Evolutionary conservation across 371 early-diverging fungal genomes (phyloP), one percentile per base, ranked within the genome.

Genomic region (Mortierella sp.): DNA sequence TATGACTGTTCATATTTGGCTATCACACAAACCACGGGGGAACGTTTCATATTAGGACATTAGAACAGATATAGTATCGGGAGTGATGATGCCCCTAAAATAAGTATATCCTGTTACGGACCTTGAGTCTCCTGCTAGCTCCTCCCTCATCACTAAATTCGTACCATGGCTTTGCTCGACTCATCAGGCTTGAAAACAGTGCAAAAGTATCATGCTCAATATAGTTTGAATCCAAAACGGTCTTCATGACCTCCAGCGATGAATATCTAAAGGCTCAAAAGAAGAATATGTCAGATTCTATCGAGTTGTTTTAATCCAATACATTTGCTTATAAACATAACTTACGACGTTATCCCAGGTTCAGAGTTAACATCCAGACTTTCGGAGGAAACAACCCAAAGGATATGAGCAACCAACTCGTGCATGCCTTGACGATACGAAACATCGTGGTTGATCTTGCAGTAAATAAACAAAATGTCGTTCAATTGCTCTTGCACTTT

Each of bases 361-460:
- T 68, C 69, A 2, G 61, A 75, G 35, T 88, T 60, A 47, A 85
- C 80, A 66, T 97, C 97, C 12, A 79, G 57, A 22, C 94, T 87
- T 47, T 83, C 83, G 14, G 77, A 76, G 12, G 83, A 76, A 18
- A 97, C 88, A 0, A 93, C 91, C 87, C 91, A 87, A 40, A 95
- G 89, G 8, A 97, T 83, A 12, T 96, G 96, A 0, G 96, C 98
- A 35, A 96, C 83, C 32, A 98, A 78, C 78, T 98, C 98, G 84
- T 98, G 98, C 98, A 98, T 98, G n/a, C 98, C 98, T 81, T 98
- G 98, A 51, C 98, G 92, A 84, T 98, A 98, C 10, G 95, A 94
- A 20, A 96, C 90, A 43, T 93, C 92, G n/a, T 88, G 87, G 72
- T 97, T 90, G 66, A 96, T 79, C 83, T 96, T 96, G 85, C 96